These are phyloP conservation scores for Diplocarpon rosae DNA, from an alignment of 2,329 filamentous ascomycete species.

Conservation along the genomic window DNA sequence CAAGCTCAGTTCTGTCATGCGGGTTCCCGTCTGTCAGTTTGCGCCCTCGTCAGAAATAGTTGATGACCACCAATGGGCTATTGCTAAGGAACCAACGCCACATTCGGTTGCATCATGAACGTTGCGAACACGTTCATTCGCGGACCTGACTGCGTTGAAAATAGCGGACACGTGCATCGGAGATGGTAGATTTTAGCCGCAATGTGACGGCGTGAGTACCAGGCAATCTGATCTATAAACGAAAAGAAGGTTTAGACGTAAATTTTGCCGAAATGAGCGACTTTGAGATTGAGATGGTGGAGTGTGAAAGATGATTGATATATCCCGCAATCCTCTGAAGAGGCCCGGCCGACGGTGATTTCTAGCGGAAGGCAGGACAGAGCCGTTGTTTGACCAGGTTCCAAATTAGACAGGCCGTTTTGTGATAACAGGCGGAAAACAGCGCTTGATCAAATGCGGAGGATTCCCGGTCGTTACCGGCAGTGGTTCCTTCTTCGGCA, in stretches of 20 bases:
- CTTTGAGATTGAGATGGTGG: neutral
- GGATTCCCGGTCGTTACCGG: conserved; percentile 7
- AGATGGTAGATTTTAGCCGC: conserved; percentile 9
- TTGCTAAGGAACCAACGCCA: conserved; percentile 8
- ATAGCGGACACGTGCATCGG: conserved; percentile 15
- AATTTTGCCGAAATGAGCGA: neutral
- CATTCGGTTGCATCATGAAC: conserved; percentile 9
- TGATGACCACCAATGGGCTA: conserved; percentile 6
- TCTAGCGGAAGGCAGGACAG: conserved; percentile 11
- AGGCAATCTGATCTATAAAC: conserved; percentile 3
- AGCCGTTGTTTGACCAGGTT: conserved; percentile 4
- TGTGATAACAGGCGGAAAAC: conserved; percentile 13
- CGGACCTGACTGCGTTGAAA: conserved; percentile 4
- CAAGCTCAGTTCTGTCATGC: conserved; percentile 13
- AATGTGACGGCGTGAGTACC: conserved; percentile 3
- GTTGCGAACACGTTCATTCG: conserved; percentile 20
- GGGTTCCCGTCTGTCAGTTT: conserved; percentile 14
- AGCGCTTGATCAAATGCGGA: conserved; percentile 14
- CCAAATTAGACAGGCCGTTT: neutral
- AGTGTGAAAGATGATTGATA: conserved; percentile 9
- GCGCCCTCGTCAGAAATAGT: conserved; percentile 12
- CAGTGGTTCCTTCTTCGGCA: conserved; percentile 17
- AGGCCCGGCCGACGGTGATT: conserved; percentile 2
- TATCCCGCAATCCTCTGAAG: neutral
- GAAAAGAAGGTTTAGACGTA: conserved; percentile 6